Evolutionary conservation across 345 rosid genomes (phyloP).

Genomic region (Abelmoschus esculentus): DNA sequence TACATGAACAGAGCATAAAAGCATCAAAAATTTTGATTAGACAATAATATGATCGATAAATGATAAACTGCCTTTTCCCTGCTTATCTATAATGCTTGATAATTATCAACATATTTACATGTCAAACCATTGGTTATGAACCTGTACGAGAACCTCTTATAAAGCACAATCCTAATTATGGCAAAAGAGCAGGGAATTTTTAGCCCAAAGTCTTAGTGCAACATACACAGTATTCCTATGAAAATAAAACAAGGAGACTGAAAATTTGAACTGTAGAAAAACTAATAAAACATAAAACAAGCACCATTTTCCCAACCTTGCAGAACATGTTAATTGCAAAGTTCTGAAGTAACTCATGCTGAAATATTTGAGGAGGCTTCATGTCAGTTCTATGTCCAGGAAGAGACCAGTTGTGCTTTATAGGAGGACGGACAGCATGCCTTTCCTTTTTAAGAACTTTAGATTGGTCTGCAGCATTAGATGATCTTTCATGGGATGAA

Average conservation of each 20-base stretch:
- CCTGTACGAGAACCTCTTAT: background rate
- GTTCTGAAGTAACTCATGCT: conserved; percentile 96
- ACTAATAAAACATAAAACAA: background rate
- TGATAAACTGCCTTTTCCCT: background rate
- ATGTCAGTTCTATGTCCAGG: conserved; percentile 50
- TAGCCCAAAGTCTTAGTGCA: background rate
- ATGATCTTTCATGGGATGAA: conserved; percentile 55
- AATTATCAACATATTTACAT: background rate
- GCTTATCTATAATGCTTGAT: background rate
- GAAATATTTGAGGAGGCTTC: conserved; percentile 91
- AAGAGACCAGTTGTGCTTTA: conserved; percentile 92
- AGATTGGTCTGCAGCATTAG: conserved; percentile 49
- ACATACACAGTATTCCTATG: background rate
- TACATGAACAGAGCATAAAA: background rate
- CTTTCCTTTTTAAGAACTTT: conserved; percentile 70
- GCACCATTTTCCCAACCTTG: conserved; percentile 51
- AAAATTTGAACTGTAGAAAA: background rate
- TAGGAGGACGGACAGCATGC: conserved; percentile 86
- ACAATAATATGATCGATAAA: background rate
- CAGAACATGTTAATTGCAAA: conserved; percentile 95
- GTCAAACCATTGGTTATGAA: background rate
- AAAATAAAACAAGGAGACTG: background rate
- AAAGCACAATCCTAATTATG: background rate
- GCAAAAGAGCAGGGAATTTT: background rate
- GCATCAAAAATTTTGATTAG: background rate